phyloP scores from a whole-genome alignment of 495 filamentous ascomycete genomes.

The Lasiosphaeria ovina region DNA sequence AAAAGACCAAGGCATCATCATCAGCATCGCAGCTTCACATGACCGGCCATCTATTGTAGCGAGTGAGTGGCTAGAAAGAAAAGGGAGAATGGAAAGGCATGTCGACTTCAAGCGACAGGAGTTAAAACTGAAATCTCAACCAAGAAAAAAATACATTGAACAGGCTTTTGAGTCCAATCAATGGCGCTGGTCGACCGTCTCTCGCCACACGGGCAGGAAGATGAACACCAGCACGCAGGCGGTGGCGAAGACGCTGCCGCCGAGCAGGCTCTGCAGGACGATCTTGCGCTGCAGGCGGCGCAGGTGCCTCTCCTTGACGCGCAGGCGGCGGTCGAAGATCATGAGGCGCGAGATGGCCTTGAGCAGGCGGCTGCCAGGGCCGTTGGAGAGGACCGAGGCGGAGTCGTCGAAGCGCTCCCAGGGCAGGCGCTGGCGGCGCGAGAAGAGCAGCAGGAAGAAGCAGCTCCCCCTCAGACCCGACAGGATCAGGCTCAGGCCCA shows the following conservation, averaged over 20 bases:
- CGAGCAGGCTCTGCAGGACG: slow-evolving; percentile 39
- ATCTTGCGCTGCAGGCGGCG: slow-evolving; percentile 40
- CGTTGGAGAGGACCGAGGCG: slow-evolving; percentile 10
- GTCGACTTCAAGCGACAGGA: background rate
- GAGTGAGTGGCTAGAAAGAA: too few species aligned
- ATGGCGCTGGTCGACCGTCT: slow-evolving; percentile 21
- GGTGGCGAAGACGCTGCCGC: slow-evolving; percentile 36
- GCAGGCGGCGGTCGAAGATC: slow-evolving; percentile 44
- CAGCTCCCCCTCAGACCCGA: slow-evolving; percentile 39
- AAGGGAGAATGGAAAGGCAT: too few species aligned
- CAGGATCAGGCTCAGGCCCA: slow-evolving; percentile 37
- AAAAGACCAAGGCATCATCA: too few species aligned
- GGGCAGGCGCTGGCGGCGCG: slow-evolving; percentile 37
- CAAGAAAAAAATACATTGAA: background rate
- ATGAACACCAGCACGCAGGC: slow-evolving; percentile 36
- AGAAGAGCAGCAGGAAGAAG: slow-evolving; percentile 44
- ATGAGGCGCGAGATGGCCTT: slow-evolving; percentile 34
- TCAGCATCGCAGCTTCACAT: too few species aligned
- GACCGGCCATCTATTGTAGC: too few species aligned
- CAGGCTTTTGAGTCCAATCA: background rate
- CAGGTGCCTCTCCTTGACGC: slow-evolving; percentile 40
- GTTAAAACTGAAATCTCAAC: background rate
- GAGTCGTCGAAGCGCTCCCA: slow-evolving; percentile 43
- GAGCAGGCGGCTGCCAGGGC: slow-evolving; percentile 12
- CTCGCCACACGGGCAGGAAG: slow-evolving; percentile 40